These are phyloP conservation scores for Aspergillus kassunensis DNA, from an alignment of 495 filamentous ascomycete species.

Conservation along the genomic window DNA sequence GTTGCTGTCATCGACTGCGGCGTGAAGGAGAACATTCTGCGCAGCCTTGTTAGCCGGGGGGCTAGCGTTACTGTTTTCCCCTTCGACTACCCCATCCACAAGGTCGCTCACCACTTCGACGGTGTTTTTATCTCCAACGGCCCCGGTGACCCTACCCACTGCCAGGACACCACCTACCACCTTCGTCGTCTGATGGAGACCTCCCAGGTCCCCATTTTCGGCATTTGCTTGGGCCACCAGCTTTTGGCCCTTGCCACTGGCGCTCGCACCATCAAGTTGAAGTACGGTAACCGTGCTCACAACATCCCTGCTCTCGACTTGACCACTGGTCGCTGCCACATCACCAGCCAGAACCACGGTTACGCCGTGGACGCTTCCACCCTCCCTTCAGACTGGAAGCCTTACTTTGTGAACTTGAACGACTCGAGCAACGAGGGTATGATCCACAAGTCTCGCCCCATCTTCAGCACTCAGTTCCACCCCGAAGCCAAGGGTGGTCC, in stretches of 20 bases:
- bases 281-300: conserved; percentile 96
- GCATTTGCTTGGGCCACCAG: conserved; percentile 95
- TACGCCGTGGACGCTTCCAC: conserved; percentile 91
- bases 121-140: conserved; percentile 97
- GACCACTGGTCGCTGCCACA: conserved; percentile 95
- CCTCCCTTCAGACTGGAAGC: conserved; percentile 82
- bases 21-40: conserved; percentile 99
- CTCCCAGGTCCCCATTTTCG: conserved; percentile 88
- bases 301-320: conserved; percentile 95
- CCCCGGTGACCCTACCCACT: conserved; percentile 95
- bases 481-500: conserved; percentile 96
- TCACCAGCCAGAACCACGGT: conserved; percentile 97
- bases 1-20: conserved; percentile 96
- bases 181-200: conserved; percentile 82
- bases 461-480: conserved; percentile 98
- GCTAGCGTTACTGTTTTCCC: conserved; percentile 89
- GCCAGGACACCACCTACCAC: conserved; percentile 87
- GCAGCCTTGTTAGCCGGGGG: conserved; percentile 83
- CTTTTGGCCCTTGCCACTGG: conserved; percentile 71
- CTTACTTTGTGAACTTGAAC: conserved; percentile 97
- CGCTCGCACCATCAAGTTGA: conserved; percentile 85
- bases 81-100: conserved; percentile 95
- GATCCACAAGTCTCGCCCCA: conserved; percentile 92
- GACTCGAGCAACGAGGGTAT: conserved; percentile 91
- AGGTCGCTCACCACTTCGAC: conserved; percentile 95